Conservation (phyloP, 495 filamentous ascomycete genomes). For the Bryoglossum gracile region DNA sequence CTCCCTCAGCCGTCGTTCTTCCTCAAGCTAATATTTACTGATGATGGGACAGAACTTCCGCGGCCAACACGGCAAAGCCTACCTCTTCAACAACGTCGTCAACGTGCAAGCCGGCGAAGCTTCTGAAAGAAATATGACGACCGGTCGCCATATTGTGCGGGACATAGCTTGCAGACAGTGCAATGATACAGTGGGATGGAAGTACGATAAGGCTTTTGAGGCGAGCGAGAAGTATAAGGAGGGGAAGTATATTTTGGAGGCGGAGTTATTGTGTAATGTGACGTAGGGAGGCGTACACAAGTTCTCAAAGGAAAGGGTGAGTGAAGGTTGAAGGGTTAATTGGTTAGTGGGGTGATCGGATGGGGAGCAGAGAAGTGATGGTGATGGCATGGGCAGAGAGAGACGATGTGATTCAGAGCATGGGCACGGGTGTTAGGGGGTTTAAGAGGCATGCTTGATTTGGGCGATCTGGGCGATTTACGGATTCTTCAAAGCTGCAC, state of each 20-base stretch:
- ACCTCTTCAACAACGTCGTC: slow-evolving; percentile 90
- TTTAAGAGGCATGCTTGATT: no score
- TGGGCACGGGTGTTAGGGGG: no score
- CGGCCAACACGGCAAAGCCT: slow-evolving; percentile 96
- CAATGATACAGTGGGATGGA: slow-evolving; percentile 91
- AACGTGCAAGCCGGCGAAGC: slow-evolving; percentile 77
- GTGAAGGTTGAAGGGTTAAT: no score
- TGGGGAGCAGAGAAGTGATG: no score
- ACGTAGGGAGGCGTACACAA: no score
- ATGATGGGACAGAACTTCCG: slow-evolving; percentile 73
- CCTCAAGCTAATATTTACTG: neutral
- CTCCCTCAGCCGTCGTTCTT: neutral
- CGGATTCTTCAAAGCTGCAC: no score
- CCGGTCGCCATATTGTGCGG: slow-evolving; percentile 84
- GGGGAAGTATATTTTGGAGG: slow-evolving; percentile 94
- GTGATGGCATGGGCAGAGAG: no score
- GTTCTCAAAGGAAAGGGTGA: no score
- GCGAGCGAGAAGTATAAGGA: slow-evolving; percentile 94
- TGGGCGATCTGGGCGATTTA: no score
- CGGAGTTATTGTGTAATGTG: slow-evolving; percentile 79
- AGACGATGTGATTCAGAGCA: no score
- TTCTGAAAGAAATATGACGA: slow-evolving; percentile 97
- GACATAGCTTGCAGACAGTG: slow-evolving; percentile 88
- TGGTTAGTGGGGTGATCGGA: no score
- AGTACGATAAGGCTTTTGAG: slow-evolving; percentile 97